Evolutionary conservation across 2,329 filamentous ascomycete genomes (phyloP), one percentile per base, ranked within the genome.

Genomic region (Phyllosticta citrichinensis): DNA sequence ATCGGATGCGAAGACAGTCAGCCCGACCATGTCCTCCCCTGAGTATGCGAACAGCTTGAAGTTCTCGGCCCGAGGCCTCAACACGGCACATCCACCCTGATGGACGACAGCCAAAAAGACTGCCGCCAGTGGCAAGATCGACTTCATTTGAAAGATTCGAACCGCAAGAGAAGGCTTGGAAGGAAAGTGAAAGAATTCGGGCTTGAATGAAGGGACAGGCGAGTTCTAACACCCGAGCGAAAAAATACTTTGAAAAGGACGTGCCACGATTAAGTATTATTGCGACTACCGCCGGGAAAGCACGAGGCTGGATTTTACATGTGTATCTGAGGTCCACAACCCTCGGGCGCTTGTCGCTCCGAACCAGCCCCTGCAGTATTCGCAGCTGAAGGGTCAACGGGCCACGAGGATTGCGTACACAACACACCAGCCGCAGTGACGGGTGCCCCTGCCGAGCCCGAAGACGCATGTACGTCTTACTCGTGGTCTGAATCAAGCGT

Each of bases 31-130:
- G 8, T 68, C 63, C 14, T 64, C 57, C 1, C 51, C 65, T 12
- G 70, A 68, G 62, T 74, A 73, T 11, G 66, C 69, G 62, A 69
- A 74, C 12, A 74, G 65, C 25, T 58, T 63, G 62, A 70, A 68
- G 10, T 47, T 40, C 25, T 57, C 55, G 19, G 59, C 59, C 14
- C 58, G 47, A 2, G 59, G 55, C 51, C 52, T 56, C 53, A 56
- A 22, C 14, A 61, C 51, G 12, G 27, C 55, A 8, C 47, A 20
- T 10, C 30, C 30, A 14, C n/a, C 30, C 12, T 53, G 51, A 20
- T 40, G 47, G 50, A 40, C 55, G 20, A 61, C 17, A 27, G 55
- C 20, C 54, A 61, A 27, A 47, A 54, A 27, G 12, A 19, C n/a
- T 33, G 55, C 50, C 30, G 55, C 11, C 8, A 61, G 30, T 30